Evolutionary conservation across 2,329 filamentous ascomycete species (phyloP).

Genomic region (Trichoderma sp.): DNA sequence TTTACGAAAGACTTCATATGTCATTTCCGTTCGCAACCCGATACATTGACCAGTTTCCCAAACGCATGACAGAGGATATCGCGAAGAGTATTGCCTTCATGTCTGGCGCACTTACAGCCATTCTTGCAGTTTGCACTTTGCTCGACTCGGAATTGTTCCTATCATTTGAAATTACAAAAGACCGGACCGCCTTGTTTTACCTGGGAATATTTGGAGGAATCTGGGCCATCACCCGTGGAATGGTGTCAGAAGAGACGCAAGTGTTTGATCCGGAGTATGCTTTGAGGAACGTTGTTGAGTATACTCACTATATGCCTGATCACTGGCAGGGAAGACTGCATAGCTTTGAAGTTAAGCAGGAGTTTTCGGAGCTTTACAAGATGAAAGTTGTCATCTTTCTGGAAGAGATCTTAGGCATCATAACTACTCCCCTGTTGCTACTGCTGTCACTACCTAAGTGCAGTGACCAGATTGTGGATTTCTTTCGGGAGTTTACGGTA

Average conservation of each 20-base stretch:
- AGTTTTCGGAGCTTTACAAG: conserved; percentile 89
- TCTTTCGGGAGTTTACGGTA: conserved; percentile 96
- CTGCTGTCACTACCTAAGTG: conserved; percentile 83
- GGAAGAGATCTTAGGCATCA: conserved; percentile 87
- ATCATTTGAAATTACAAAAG: conserved; percentile 84
- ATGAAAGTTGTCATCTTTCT: conserved; percentile 88
- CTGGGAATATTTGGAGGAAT: conserved; percentile 77
- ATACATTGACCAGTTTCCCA: conserved; percentile 95
- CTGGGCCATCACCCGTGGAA: conserved; percentile 79
- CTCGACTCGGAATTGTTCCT: conserved; percentile 88
- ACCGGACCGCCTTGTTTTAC: conserved; percentile 88
- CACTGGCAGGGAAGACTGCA: conserved; percentile 91
- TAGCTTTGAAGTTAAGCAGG: conserved; percentile 85
- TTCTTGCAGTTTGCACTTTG: conserved; percentile 80
- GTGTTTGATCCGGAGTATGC: conserved; percentile 93
- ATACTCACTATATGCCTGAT: conserved; percentile 85
- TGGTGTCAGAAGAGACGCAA: conserved; percentile 81
- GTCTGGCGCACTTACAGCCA: conserved; percentile 78
- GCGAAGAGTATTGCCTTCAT: conserved; percentile 85
- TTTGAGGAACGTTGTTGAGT: conserved; percentile 83
- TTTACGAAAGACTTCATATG: conserved; percentile 86
- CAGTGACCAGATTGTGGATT: conserved; percentile 91
- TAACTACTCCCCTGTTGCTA: conserved; percentile 86
- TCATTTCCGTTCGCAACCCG: conserved; percentile 89
- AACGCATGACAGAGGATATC: conserved; percentile 85